These are phyloP conservation scores for Gymnopilus junonius DNA, from an alignment of 768 basidiomycete species.

Conservation along the genomic window DNA sequence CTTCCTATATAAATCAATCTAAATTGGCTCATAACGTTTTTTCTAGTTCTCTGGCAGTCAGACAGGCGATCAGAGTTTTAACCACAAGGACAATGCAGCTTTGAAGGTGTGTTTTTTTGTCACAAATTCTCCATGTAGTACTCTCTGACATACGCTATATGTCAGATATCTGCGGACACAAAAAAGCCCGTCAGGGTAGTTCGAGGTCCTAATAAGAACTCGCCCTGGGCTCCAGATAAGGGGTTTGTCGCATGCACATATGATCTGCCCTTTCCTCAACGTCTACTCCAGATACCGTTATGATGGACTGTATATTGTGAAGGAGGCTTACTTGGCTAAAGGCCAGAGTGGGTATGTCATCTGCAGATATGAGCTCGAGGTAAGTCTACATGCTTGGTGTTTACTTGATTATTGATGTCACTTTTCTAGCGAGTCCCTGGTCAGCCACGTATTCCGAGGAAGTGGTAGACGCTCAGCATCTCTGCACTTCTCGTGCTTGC, in stretches of 20 bases:
- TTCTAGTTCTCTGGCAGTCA: constrained; percentile 28
- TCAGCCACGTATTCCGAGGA: neutral
- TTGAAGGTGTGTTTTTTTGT: constrained; percentile 18
- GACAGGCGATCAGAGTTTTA: constrained; percentile 37
- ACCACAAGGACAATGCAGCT: constrained; percentile 37
- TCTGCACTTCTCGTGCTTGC: too few relatives aligned
- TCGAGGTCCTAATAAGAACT: neutral
- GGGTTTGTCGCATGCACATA: neutral
- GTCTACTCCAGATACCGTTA: neutral
- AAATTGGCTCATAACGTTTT: neutral
- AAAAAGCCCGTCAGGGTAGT: neutral
- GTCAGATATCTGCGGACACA: neutral
- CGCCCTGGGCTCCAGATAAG: neutral
- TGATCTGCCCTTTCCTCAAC: neutral
- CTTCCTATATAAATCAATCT: neutral
- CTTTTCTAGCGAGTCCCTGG: neutral
- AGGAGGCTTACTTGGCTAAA: neutral
- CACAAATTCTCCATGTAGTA: neutral
- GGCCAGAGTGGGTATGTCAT: neutral
- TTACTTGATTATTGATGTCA: neutral
- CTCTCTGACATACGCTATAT: neutral
- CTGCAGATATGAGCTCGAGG: neutral
- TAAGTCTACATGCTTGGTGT: neutral
- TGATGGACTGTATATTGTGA: neutral
- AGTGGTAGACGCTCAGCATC: neutral